Percentiles rank a stretch among this genome's conserved stretches.
Evolutionary conservation across 306 rosid genomes (phyloP).

Genomic region (Lathyrus oleraceus): DNA sequence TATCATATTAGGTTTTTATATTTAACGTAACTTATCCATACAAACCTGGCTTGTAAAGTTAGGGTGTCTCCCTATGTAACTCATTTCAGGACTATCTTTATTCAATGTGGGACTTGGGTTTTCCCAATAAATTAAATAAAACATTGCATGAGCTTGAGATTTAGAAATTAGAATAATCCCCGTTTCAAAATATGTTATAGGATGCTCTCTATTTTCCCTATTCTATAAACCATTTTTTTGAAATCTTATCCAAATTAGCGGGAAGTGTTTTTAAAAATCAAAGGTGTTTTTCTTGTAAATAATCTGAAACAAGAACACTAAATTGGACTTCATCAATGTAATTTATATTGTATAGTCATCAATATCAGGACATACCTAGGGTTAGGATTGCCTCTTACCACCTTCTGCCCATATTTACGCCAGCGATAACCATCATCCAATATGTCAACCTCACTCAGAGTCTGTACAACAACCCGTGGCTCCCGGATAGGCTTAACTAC

Average conservation of each 20-base stretch:
- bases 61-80: too few species aligned
- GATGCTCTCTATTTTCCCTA: slow-evolving; percentile 1
- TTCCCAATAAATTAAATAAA: not conserved
- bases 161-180: slow-evolving; percentile 16
- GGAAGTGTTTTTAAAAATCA: not conserved
- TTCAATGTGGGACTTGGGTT: too few species aligned
- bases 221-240: slow-evolving; percentile 14
- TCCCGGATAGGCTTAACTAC: slow-evolving; percentile 92
- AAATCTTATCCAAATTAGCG: not conserved
- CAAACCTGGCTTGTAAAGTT: too few species aligned
- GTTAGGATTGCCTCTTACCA: slow-evolving; percentile 99
- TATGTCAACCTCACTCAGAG: slow-evolving; percentile 97
- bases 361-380: slow-evolving; percentile 67
- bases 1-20: too few species aligned
- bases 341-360: slow-evolving; percentile 22
- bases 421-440: slow-evolving; percentile 99
- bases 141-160: not conserved
- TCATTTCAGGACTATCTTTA: too few species aligned
- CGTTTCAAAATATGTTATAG: slow-evolving; percentile 18
- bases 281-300: not conserved
- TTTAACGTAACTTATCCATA: too few species aligned
- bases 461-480: slow-evolving; percentile 98
- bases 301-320: slow-evolving; percentile 14
- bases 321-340: slow-evolving; percentile 22
- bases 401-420: slow-evolving; percentile 99